These are phyloP conservation scores for Sporothrix humicola DNA, from an alignment of 2,329 filamentous ascomycete genomes.

Conservation along the genomic window DNA sequence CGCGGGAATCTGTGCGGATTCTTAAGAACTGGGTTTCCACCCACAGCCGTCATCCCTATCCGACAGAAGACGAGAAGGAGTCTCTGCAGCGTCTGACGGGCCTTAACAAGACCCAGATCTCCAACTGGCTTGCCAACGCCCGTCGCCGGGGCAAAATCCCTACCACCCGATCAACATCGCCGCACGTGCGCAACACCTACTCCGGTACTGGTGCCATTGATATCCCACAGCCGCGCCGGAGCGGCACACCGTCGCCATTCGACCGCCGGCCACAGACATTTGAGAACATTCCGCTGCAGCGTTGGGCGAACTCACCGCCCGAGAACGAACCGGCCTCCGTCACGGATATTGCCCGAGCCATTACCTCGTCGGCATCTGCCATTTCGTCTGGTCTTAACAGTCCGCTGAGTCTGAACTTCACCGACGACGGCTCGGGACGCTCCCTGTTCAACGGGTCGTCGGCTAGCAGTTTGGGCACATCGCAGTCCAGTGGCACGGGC, in stretches of 20 bases:
- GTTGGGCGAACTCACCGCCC: slow-evolving; percentile 65
- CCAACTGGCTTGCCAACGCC: slow-evolving; percentile 91
- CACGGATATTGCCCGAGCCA: slow-evolving; percentile 62
- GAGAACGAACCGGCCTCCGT: slow-evolving; percentile 66
- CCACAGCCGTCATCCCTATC: slow-evolving; percentile 83
- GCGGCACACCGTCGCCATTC: slow-evolving; percentile 56
- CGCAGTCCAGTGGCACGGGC: slow-evolving; percentile 60
- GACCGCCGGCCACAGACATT: slow-evolving; percentile 40
- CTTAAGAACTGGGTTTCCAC: slow-evolving; percentile 84
- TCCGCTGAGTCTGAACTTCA: slow-evolving; percentile 62
- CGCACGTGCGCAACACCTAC: slow-evolving; percentile 65
- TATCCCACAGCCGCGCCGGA: slow-evolving; percentile 65
- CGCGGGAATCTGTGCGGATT: slow-evolving; percentile 77
- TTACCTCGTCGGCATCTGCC: slow-evolving; percentile 57
- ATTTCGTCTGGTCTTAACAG: slow-evolving; percentile 62
- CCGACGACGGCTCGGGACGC: slow-evolving; percentile 64
- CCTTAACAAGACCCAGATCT: slow-evolving; percentile 81
- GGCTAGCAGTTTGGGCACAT: slow-evolving; percentile 65
- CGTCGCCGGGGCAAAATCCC: slow-evolving; percentile 80
- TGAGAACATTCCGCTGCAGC: slow-evolving; percentile 60
- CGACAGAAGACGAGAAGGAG: slow-evolving; percentile 85
- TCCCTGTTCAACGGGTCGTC: slow-evolving; percentile 66
- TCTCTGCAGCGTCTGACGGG: slow-evolving; percentile 78
- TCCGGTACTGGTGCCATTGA: slow-evolving; percentile 68
- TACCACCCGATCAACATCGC: slow-evolving; percentile 70